Evolutionary conservation across 73 alveolate genomes (phyloP), one percentile per base, ranked within the genome.

Genomic region (Paramecium caudatum): DNA sequence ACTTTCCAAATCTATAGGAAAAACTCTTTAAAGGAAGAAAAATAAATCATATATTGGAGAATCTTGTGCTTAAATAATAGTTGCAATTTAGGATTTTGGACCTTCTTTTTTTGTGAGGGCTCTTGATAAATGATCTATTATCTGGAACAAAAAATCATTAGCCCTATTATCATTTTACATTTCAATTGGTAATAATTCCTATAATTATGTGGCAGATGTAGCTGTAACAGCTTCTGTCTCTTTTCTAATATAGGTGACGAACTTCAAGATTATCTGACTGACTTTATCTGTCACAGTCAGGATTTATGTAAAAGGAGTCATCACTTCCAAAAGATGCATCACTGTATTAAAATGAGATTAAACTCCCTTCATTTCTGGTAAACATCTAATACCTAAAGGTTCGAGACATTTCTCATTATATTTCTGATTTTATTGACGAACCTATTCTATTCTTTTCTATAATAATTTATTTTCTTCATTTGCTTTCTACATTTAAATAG

Each of bases 31-130:
- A 21, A 74, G 32, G 32, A 74, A 74, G 68, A 74, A 74, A 74
- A 74, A 74, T 45, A 36, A 16, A 37, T 74, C 65, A 74, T 74
- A 74, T 27, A 74, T 43, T 19, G 88, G 88, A n/a, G 88, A 74
- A 74, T 74, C 88, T 5, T 30, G 55, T 4, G 88, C 55, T 45
- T 43, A 23, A 4, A 74, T 74, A 1, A 74, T 74, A 4, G 43
- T 39, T 27, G 88, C 62, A n/a, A 74, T 74, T 16, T 37, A 45
- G 1, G 88, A 74, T 74, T 74, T 45, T 41, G 17, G 27, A 5
- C 43, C 62, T 17, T 39, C 88, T 8, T 74, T 5, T 74, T 37
- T 19, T 41, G 21, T 74, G n/a, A 37, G 17, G 19, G 32, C 88
- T 74, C 43, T 74, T 12, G 69, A 37, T 23, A 74, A 43, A 45